Evolutionary conservation across 2,329 filamentous ascomycete genomes (phyloP), one percentile per base, ranked within the genome.

Genomic region (Lasiodiplodia gonubiensis): DNA sequence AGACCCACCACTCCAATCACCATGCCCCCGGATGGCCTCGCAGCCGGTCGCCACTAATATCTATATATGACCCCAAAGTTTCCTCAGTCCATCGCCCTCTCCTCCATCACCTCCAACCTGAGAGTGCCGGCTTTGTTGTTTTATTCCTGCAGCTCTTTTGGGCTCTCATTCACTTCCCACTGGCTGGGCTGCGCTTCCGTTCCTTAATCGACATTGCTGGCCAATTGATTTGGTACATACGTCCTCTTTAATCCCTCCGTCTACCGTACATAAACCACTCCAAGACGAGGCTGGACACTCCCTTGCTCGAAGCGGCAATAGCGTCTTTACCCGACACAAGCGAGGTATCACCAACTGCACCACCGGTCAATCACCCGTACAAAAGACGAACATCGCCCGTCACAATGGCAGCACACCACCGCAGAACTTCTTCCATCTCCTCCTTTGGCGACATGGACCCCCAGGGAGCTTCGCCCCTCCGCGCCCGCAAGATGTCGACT

Each of bases 341-440:
- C 39, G 37, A 60, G 30, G 55, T 60, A 46, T 60, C 46, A 51
- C 46, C 42, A 37, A 51, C 46, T 51, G 27, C 59, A 63, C 46
- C 37, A 60, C 55, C 55, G 39, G 55, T 60, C 55, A 60, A 60
- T 23, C 55, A 18, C 55, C 55, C 5, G 23, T 63, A 63, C 46
- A 63, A 81, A 86, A 73, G 84, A 86, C 69, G 85, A 86, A 70
- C 86, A 88, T 51, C 70, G 86, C 87, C 23, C 87, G 86, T 72
- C 37, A 37, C 59, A 63, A 63, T 63, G 59, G 59, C 57, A 33
- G 63, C 64, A 48, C 52, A 57, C 53, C 76, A 79, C 71, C 77
- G 79, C 67, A 75, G 78, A 68, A 76, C 77, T 55, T 76, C 78
- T 65, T 75, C 78, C 27, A 75, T 79, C 27, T 79, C 77, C 39